Conservation (phyloP, 805 yeast genomes). For the Metschnikowia rubicola region DNA sequence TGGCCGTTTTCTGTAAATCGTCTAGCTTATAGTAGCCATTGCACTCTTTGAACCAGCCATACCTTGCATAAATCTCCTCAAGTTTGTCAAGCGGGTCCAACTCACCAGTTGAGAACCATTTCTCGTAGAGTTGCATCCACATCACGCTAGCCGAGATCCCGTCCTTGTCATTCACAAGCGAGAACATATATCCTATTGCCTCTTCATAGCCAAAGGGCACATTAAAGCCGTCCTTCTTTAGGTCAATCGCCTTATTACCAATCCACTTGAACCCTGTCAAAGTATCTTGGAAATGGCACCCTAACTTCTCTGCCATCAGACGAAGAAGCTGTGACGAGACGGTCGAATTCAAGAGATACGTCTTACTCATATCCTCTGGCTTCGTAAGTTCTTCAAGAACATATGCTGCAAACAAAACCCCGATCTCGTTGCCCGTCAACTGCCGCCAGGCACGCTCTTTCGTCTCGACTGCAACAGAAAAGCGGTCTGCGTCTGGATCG, state of each 20-base stretch:
- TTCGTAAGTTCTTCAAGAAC: conserved; percentile 37
- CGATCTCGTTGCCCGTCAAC: conserved; percentile 88
- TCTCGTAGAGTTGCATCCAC: conserved; percentile 65
- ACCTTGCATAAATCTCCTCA: conserved; percentile 54
- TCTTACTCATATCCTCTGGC: conserved; percentile 24
- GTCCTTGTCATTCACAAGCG: conserved; percentile 83
- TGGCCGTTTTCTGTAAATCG: conserved; percentile 47
- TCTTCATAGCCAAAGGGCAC: conserved; percentile 95
- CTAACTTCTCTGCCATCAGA: conserved; percentile 60
- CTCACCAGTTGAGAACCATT: conserved; percentile 44
- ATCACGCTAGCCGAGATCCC: conserved; percentile 80
- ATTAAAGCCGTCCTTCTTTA: conserved; percentile 55
- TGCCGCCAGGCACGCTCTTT: conserved; percentile 59
- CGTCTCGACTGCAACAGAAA: conserved; percentile 68
- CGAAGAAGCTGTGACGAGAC: conserved; percentile 84
- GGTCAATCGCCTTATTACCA: conserved; percentile 79
- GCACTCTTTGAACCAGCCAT: conserved; percentile 79
- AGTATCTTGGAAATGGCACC: conserved; percentile 71
- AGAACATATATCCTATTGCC: conserved; percentile 93
- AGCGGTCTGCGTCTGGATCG: conserved; percentile 97
- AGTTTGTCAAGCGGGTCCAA: conserved; percentile 48
- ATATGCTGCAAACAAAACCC: conserved; percentile 74
- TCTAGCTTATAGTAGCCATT: conserved; percentile 81
- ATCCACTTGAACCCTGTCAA: conserved; percentile 98
- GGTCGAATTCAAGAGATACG: conserved; percentile 77